These are phyloP conservation scores for Amanita pallidorosea DNA, from an alignment of 768 basidiomycete genomes.

Conservation along the genomic window DNA sequence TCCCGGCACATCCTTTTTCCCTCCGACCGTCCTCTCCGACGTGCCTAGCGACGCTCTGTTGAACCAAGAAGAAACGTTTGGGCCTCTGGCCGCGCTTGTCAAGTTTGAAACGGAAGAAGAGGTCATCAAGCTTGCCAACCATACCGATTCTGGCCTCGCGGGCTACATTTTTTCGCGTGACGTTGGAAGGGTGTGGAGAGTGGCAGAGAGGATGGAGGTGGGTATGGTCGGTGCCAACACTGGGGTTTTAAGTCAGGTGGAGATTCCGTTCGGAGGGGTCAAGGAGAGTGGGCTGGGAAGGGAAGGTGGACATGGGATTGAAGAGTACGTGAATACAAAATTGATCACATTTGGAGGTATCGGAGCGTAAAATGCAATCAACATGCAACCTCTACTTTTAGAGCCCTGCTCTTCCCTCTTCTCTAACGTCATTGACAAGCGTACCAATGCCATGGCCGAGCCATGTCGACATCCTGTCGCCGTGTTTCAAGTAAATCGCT, in stretches of 20 bases:
- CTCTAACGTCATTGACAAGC: conserved; percentile 66
- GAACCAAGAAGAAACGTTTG: conserved; percentile 88
- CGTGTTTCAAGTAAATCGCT: conserved; percentile 57
- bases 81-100: conserved; percentile 78
- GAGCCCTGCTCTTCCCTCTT: conserved; percentile 33
- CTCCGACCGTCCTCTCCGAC: conserved; percentile 83
- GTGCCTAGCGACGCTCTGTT: conserved; percentile 61
- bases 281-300: conserved; percentile 81
- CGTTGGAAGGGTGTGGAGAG: conserved; percentile 84
- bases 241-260: conserved; percentile 65
- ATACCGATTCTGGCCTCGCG: conserved; percentile 75
- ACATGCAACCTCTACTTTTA: neutral
- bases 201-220: conserved; percentile 89
- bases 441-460: conserved; percentile 70
- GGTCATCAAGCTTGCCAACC: conserved; percentile 78
- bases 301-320: conserved; percentile 85
- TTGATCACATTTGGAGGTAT: conserved; percentile 74
- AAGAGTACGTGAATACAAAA: conserved; percentile 81
- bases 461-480: conserved; percentile 62
- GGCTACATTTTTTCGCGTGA: conserved; percentile 90
- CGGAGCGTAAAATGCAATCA: conserved; percentile 12
- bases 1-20: conserved; percentile 57
- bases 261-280: conserved; percentile 83
- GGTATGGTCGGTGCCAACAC: conserved; percentile 88
- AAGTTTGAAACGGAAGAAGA: conserved; percentile 94